phyloP scores from a whole-genome alignment of 192 early-diverging fungal genomes.

The Backusella parvicylindrica region DNA sequence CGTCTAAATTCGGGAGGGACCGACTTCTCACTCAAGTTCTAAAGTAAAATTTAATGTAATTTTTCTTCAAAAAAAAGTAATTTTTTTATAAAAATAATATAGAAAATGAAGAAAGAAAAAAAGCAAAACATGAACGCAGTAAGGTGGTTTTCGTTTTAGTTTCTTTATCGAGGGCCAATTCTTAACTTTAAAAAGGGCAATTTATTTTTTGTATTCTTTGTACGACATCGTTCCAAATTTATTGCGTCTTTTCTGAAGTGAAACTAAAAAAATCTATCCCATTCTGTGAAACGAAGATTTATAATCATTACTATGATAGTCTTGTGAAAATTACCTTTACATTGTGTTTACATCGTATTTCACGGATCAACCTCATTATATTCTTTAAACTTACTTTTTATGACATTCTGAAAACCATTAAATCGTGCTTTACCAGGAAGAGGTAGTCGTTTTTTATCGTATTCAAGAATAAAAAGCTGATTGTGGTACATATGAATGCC shows the following conservation, averaged over 20 bases:
- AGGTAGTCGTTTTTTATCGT: neutral
- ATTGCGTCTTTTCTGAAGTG: neutral
- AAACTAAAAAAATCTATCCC: neutral
- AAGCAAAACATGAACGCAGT: neutral
- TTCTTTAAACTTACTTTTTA: neutral
- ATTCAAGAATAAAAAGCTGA: neutral
- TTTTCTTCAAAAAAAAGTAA: neutral
- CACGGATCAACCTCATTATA: neutral
- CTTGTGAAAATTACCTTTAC: neutral
- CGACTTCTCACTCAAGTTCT: neutral
- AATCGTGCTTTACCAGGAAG: neutral
- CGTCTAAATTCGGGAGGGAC: neutral
- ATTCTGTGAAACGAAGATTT: neutral
- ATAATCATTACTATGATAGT: neutral
- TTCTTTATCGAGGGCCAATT: neutral
- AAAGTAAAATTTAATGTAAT: neutral
- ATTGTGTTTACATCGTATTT: neutral
- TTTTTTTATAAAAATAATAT: neutral
- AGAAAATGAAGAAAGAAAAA: neutral
- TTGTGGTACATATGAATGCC: neutral
- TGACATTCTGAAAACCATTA: neutral
- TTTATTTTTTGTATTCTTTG: neutral
- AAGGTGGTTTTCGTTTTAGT: neutral
- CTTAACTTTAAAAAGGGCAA: neutral
- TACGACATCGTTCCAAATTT: neutral